Evolutionary conservation across 164 flowering plant species (phyloP).

Genomic region (Magnolia kwangsiensis): DNA sequence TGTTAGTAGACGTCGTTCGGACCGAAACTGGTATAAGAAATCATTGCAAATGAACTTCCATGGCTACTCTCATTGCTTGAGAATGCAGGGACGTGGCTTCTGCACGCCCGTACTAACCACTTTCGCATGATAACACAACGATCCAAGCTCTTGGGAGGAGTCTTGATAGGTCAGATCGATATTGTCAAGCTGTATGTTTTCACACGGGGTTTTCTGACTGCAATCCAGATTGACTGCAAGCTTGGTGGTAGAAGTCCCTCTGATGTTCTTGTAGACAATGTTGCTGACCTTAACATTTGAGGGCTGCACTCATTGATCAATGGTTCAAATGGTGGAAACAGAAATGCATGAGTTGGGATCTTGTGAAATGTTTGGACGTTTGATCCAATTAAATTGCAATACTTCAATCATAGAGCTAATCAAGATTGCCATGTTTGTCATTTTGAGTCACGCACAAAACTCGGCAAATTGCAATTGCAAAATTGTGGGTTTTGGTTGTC

Average conservation of each 20-base stretch:
- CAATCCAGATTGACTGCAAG: constrained; percentile 25
- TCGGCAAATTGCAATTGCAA: no score
- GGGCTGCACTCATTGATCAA: constrained; percentile 19
- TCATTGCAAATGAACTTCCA: no score
- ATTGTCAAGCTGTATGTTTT: constrained; percentile 18
- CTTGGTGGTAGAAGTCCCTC: constrained; percentile 30
- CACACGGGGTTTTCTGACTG: constrained; percentile 32
- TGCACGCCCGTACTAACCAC: not conserved
- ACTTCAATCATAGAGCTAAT: no score
- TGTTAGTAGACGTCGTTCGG: no score
- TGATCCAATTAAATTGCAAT: no score
- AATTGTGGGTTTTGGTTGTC: no score
- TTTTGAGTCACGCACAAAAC: no score
- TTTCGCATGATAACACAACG: not conserved
- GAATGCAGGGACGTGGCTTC: not conserved
- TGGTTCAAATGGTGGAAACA: not conserved
- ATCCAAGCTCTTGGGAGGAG: not conserved
- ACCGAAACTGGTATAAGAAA: no score
- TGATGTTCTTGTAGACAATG: constrained; percentile 28
- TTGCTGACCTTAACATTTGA: constrained; percentile 33
- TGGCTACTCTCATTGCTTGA: no score
- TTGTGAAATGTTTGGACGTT: no score
- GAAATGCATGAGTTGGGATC: no score
- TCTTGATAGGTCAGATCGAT: constrained; percentile 14
- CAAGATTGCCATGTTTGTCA: no score